Percentiles rank a stretch among this genome's conserved stretches.
These are phyloP conservation scores for Neofusicoccum umdonicola DNA, from an alignment of 2,329 filamentous ascomycete species.

Conservation along the genomic window DNA sequence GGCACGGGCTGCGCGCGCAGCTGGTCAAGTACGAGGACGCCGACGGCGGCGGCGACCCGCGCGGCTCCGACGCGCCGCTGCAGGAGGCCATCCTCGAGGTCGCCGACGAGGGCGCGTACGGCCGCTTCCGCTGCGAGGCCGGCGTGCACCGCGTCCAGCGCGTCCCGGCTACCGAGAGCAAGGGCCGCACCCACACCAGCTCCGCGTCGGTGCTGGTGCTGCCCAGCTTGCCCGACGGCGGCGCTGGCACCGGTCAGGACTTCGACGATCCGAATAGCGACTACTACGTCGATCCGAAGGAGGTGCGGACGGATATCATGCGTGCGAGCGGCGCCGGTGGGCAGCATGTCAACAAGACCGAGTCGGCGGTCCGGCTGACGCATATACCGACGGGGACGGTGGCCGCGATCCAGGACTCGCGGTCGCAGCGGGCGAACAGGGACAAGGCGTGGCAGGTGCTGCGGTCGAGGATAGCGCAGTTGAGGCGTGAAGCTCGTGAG, in stretches of 20 bases:
- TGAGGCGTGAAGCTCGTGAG: conserved; percentile 76
- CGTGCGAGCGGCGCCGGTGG: conserved; percentile 87
- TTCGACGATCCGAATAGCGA: conserved; percentile 78
- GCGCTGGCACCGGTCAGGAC: conserved; percentile 47
- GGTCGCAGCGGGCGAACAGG: conserved; percentile 87
- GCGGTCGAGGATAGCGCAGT: conserved; percentile 76
- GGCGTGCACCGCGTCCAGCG: conserved; percentile 95
- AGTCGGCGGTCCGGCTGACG: conserved; percentile 89
- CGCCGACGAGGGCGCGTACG: conserved; percentile 73
- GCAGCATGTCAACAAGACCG: conserved; percentile 98
- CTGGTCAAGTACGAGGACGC: conserved; percentile 78
- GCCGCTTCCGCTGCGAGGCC: conserved; percentile 77
- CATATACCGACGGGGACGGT: conserved; percentile 83
- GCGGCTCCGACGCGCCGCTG: conserved; percentile 64
- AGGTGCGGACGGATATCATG: conserved; percentile 87
- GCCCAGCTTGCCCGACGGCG: conserved; percentile 69
- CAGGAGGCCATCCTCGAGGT: conserved; percentile 88
- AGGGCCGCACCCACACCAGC: conserved; percentile 89
- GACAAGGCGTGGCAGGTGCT: conserved; percentile 84
- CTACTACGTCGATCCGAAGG: conserved; percentile 82
- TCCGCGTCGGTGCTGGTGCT: conserved; percentile 90
- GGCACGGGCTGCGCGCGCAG: conserved; percentile 62
- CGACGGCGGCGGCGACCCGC: conserved; percentile 60
- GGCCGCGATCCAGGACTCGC: conserved; percentile 88
- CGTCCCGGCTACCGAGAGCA: conserved; percentile 85